Base-by-base conservation (phyloP, 306 rosid species). In the Potentilla sterilis region DNA sequence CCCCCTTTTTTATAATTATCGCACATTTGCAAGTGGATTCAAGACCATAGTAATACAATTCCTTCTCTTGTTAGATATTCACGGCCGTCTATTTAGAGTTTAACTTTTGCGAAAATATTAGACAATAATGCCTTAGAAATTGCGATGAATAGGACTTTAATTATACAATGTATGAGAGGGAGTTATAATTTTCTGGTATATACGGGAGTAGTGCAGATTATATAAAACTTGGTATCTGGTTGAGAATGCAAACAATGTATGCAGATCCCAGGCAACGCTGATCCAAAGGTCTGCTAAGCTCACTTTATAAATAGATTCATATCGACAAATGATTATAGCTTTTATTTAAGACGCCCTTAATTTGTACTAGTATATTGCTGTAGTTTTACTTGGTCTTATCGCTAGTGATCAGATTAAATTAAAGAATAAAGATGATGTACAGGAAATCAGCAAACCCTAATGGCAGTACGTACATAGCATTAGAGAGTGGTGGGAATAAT, bases 191-290 rank as follows among this genome's bases (percentile, higher is more conserved):
- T 7, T 2, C 6, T 34, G 0, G 34, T 62, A 14, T 61, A 2
- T 1, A 32, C 16, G 18, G 5, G 14, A 5, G 32, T 37, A 37
- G 15, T 62, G 67, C n/a, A 5, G 66, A 62, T 32, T 32, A 62
- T 34, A 62, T 62, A 5, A 62, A 16, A 2, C 28, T 22, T 38
- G 18, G 32, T 6, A 54, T 16, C n/a, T 7, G 43, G 68, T 73
- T 15, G 77, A 44, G 34, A 61, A 10, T 59, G 75, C 49, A 32
- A 28, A 44, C 44, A 18, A 0, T 74, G 69, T 70, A 77, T 81
- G 80, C 80, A 81, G 84, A 87, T 81, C 72, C 66, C 28, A 78
- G 81, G 85, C 88, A 81, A 34, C 86, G 70, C 87, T 84, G 82
- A 90, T 90, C 96, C 90, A 86, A 79, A 84, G 82, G 85, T 70